Evolutionary conservation across 192 early-diverging fungal species (phyloP).

Genomic region (Helicostylum pulchrum): DNA sequence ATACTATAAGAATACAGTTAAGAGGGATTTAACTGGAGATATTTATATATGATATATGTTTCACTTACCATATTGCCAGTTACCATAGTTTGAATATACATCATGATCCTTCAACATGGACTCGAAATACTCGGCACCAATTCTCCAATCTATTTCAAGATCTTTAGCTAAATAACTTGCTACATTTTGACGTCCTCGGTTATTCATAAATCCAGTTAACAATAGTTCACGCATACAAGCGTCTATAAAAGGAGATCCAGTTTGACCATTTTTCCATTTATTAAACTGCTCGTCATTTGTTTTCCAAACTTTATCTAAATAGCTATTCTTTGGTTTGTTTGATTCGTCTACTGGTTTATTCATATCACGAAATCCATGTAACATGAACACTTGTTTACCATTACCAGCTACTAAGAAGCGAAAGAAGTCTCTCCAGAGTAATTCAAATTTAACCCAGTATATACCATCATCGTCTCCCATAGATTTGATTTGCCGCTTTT

Average conservation of each 20-base stretch:
- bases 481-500: background rate
- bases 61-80: constrained; percentile 42
- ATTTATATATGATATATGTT: background rate
- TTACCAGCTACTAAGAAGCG: constrained; percentile 23
- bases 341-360: background rate
- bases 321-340: background rate
- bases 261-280: constrained; percentile 30
- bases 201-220: constrained; percentile 36
- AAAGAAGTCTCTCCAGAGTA: constrained; percentile 45
- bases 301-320: constrained; percentile 11
- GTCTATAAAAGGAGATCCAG: constrained; percentile 44
- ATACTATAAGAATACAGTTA: constrained; percentile 15
- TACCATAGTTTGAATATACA: constrained; percentile 42
- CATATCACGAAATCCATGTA: constrained; percentile 9
- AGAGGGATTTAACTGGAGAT: background rate
- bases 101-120: constrained; percentile 38
- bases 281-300: constrained; percentile 6
- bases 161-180: constrained; percentile 40
- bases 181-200: constrained; percentile 40
- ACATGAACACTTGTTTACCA: constrained; percentile 27
- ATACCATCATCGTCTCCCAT: constrained; percentile 18
- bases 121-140: constrained; percentile 42
- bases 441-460: constrained; percentile 40
- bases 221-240: constrained; percentile 37
- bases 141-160: constrained; percentile 33